These are phyloP conservation scores for Pleurotus cornucopiae DNA, from an alignment of 768 basidiomycete species.

Conservation along the genomic window DNA sequence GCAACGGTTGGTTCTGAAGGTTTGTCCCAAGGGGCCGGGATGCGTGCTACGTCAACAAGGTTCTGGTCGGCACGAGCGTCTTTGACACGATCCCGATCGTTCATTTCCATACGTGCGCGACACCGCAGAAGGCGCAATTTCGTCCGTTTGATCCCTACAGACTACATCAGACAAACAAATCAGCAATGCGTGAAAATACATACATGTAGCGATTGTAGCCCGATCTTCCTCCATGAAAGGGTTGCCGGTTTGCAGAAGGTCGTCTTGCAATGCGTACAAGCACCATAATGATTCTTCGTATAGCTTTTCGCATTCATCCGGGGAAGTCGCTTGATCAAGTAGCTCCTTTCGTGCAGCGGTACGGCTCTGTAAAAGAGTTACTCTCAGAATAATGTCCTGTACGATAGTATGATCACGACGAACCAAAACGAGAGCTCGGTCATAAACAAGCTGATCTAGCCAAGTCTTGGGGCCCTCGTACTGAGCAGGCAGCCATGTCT, in stretches of 20 bases:
- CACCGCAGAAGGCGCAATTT: slow-evolving; percentile 81
- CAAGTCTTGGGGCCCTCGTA: slow-evolving; percentile 80
- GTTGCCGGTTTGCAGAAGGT: slow-evolving; percentile 75
- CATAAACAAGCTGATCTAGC: slow-evolving; percentile 90
- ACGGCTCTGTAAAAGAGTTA: slow-evolving; percentile 61
- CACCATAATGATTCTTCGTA: slow-evolving; percentile 97
- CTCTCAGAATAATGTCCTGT: neutral
- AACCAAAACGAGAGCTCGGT: slow-evolving; percentile 84
- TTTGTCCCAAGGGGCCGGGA: slow-evolving; percentile 72
- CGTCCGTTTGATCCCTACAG: slow-evolving; percentile 77
- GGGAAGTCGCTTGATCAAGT: slow-evolving; percentile 67
- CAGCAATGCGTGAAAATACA: slow-evolving; percentile 18
- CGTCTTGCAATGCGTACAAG: slow-evolving; percentile 88
- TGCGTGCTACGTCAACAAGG: slow-evolving; percentile 65
- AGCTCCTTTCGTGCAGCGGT: slow-evolving; percentile 91
- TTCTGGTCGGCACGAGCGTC: slow-evolving; percentile 81
- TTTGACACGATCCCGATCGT: slow-evolving; percentile 62
- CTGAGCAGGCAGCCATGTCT: slow-evolving; percentile 82
- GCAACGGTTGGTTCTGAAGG: slow-evolving; percentile 20
- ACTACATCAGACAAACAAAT: slow-evolving; percentile 1
- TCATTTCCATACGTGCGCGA: slow-evolving; percentile 74
- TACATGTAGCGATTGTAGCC: slow-evolving; percentile 73
- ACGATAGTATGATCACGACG: slow-evolving; percentile 22
- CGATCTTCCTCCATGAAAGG: slow-evolving; percentile 84
- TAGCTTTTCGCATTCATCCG: slow-evolving; percentile 85